Evolutionary conservation across 352 stramenopile genomes (phyloP).

Genomic region (Pythium rishiriense): DNA sequence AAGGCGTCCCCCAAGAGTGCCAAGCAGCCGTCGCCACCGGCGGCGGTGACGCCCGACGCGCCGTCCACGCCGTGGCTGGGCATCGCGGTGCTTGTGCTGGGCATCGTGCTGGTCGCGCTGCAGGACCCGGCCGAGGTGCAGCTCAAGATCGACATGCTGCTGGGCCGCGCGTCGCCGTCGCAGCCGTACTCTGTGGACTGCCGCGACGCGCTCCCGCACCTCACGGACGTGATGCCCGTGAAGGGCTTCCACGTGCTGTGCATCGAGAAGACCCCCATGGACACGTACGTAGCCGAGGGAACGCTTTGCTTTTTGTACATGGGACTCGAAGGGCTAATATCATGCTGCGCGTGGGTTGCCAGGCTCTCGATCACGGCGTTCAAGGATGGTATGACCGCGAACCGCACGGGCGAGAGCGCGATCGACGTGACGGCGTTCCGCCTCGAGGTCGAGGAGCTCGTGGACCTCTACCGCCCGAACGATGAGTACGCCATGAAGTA

Average conservation of each 20-base stretch:
- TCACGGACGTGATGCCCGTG: slow-evolving; percentile 56
- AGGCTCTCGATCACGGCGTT: slow-evolving; percentile 50
- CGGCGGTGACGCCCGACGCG: background rate
- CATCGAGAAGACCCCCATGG: slow-evolving; percentile 34
- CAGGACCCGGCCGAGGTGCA: slow-evolving; percentile 21
- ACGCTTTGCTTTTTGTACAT: too few relatives aligned
- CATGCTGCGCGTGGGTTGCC: background rate
- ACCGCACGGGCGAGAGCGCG: slow-evolving; percentile 33
- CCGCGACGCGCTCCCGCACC: slow-evolving; percentile 31
- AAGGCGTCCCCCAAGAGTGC: background rate
- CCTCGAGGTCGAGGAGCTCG: slow-evolving; percentile 33
- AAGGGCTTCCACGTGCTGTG: slow-evolving; percentile 75
- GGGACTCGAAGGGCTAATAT: too few relatives aligned
- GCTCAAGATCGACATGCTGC: slow-evolving; percentile 7
- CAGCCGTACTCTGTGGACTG: slow-evolving; percentile 29
- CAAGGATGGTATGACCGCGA: slow-evolving; percentile 49
- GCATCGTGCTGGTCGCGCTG: slow-evolving; percentile 18
- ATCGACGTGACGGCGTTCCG: slow-evolving; percentile 36
- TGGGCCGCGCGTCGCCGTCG: slow-evolving; percentile 11
- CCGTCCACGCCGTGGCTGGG: background rate
- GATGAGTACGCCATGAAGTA: slow-evolving; percentile 42
- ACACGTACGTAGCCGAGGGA: too few relatives aligned
- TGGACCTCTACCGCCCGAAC: slow-evolving; percentile 35
- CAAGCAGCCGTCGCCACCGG: background rate
- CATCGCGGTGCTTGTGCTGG: slow-evolving; percentile 27